Conservation (phyloP, 2,329 filamentous ascomycete genomes). For the Diaporthe citrichinensis region DNA sequence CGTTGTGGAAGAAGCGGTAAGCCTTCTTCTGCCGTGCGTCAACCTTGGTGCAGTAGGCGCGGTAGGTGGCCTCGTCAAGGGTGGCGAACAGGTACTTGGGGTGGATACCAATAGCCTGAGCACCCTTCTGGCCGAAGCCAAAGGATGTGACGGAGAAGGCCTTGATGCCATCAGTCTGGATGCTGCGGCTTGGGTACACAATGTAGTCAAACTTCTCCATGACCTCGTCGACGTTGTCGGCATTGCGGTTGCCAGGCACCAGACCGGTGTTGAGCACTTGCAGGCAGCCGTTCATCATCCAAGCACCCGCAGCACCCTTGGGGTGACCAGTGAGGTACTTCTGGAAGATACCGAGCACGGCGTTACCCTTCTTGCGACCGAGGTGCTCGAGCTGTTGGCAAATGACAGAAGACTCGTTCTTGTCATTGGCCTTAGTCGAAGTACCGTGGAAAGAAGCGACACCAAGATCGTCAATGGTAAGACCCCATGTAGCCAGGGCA, state of each 20-base stretch:
- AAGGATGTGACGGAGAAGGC: conserved; percentile 99
- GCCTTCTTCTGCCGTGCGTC: conserved; percentile 97
- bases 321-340: conserved; percentile 99
- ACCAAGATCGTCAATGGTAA: conserved; percentile 94
- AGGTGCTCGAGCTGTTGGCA: conserved; percentile 97
- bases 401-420: conserved; percentile 98
- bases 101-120: conserved; percentile 96
- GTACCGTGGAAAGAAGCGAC: conserved; percentile 99
- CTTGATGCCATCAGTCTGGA: conserved; percentile 98
- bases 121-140: conserved; percentile 98
- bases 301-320: conserved; percentile 98
- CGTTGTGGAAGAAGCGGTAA: conserved; percentile 98
- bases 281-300: conserved; percentile 99
- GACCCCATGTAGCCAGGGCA: conserved; percentile 96
- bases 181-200: conserved; percentile 93
- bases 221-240: conserved; percentile 94
- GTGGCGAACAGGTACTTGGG: conserved; percentile 95
- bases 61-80: conserved; percentile 88
- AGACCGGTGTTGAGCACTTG: conserved; percentile 95
- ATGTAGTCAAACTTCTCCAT: conserved; percentile 99
- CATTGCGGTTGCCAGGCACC: conserved; percentile 97
- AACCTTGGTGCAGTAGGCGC: conserved; percentile 88
- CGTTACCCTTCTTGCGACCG: conserved; percentile 96
- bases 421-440: conserved; percentile 98
- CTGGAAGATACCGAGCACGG: conserved; percentile 97